These are phyloP conservation scores for Chlamydomonas sp. DNA, from an alignment of 139 green algal species.

Conservation along the genomic window DNA sequence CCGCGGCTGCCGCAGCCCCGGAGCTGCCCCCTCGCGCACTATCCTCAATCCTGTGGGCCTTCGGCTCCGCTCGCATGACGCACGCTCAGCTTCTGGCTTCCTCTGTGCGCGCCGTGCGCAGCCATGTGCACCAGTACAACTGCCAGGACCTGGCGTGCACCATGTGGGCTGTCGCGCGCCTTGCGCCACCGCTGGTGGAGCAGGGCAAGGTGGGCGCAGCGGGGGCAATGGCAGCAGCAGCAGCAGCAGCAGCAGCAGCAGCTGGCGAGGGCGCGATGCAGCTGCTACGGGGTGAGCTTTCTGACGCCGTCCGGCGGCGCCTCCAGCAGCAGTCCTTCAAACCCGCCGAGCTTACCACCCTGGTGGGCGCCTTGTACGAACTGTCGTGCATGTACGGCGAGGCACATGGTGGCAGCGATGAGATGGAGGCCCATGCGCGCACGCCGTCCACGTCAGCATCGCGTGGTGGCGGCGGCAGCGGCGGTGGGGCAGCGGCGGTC, in stretches of 20 bases:
- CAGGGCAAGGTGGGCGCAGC: neutral
- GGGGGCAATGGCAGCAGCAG: neutral
- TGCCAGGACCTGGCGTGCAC: constrained; percentile 21
- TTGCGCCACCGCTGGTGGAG: neutral
- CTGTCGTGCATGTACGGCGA: no score
- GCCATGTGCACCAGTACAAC: neutral
- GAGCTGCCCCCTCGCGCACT: constrained; percentile 25
- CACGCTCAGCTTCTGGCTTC: constrained; percentile 15
- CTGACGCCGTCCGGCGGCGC: constrained; percentile 6
- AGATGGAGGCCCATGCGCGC: neutral
- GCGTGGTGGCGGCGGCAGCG: neutral
- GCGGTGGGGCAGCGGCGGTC: no score
- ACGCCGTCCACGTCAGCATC: no score
- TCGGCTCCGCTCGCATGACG: constrained; percentile 21
- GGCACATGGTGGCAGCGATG: neutral
- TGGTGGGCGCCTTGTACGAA: neutral
- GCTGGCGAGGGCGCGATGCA: neutral
- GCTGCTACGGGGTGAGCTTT: constrained; percentile 19
- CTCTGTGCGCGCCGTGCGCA: neutral
- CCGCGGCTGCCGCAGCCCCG: neutral
- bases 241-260: neutral
- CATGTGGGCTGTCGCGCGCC: constrained; percentile 6
- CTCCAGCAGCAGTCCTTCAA: constrained; percentile 5
- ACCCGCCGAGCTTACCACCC: constrained; percentile 15
- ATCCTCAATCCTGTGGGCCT: constrained; percentile 26